Percentiles rank a stretch among this genome's conserved stretches.
phyloP scores from a whole-genome alignment of 1,284 basidiomycete genomes.

The Ganoderma lingzhi region DNA sequence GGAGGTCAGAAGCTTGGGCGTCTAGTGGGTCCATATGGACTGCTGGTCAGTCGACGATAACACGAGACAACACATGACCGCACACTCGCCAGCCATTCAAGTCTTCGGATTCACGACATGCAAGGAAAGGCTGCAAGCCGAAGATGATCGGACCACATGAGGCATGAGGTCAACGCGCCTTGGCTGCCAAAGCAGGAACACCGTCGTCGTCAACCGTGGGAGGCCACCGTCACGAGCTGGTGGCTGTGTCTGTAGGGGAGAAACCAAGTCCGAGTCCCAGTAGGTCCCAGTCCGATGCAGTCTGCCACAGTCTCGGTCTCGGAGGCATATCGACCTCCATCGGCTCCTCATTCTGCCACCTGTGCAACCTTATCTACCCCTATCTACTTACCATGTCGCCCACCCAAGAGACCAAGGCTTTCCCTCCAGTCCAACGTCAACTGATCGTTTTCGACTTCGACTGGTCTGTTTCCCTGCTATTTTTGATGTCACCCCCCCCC shows the following conservation, averaged over 20 bases:
- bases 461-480: constrained; percentile 67
- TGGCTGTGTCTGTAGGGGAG: not conserved
- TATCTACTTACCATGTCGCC: constrained; percentile 18
- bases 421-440: constrained; percentile 63
- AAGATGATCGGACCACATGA: not conserved
- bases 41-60: constrained; percentile 16
- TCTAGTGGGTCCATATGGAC: constrained; percentile 17
- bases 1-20: constrained; percentile 14
- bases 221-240: not conserved
- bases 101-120: not conserved
- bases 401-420: constrained; percentile 12
- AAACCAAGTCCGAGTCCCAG: not conserved
- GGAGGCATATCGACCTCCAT: not conserved
- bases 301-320: not conserved
- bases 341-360: not conserved
- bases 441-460: constrained; percentile 98
- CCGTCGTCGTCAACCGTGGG: not conserved
- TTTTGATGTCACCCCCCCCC: not conserved
- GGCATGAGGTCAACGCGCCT: not conserved
- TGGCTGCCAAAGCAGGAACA: not conserved
- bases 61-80: constrained; percentile 4
- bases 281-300: too few relatives aligned
- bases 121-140: not conserved
- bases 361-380: not conserved
- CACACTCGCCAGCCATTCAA: not conserved